Conservation (phyloP, 2,329 filamentous ascomycete species). For the Pseudodiploospora longispora region DNA sequence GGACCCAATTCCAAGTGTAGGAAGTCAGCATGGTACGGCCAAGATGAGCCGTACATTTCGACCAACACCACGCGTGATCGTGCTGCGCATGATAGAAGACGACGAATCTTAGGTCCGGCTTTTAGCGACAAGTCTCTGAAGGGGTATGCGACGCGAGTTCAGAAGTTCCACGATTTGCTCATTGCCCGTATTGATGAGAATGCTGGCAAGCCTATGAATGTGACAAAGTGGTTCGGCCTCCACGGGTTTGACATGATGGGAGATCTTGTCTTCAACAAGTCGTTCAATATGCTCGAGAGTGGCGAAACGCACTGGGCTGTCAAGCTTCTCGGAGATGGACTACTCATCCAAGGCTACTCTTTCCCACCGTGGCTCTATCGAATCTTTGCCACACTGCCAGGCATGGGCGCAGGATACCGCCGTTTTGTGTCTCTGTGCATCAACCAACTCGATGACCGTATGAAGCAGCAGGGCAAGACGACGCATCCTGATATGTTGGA, state of each 20-base stretch:
- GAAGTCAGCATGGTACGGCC: slow-evolving; percentile 3
- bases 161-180: slow-evolving; percentile 1
- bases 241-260: slow-evolving; percentile 7
- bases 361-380: slow-evolving; percentile 2
- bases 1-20: slow-evolving; percentile 1
- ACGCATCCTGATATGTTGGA: too few species aligned
- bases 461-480: not conserved
- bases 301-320: slow-evolving; percentile 2
- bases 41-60: slow-evolving; percentile 1
- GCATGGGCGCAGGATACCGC: not conserved
- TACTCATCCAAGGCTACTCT: slow-evolving; percentile 1
- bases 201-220: slow-evolving; percentile 1
- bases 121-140: slow-evolving; percentile 1
- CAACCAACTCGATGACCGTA: not conserved
- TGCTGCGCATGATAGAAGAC: not conserved
- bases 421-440: not conserved
- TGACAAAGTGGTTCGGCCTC: slow-evolving; percentile 5
- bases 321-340: not conserved
- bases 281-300: slow-evolving; percentile 2
- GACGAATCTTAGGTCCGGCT: not conserved
- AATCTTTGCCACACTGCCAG: not conserved
- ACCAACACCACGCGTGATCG: slow-evolving; percentile 2
- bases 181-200: not conserved
- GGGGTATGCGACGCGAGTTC: not conserved
- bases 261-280: slow-evolving; percentile 6